Conservation (phyloP, 176 grass and related monocot genomes). For the Tillandsia leiboldiana region DNA sequence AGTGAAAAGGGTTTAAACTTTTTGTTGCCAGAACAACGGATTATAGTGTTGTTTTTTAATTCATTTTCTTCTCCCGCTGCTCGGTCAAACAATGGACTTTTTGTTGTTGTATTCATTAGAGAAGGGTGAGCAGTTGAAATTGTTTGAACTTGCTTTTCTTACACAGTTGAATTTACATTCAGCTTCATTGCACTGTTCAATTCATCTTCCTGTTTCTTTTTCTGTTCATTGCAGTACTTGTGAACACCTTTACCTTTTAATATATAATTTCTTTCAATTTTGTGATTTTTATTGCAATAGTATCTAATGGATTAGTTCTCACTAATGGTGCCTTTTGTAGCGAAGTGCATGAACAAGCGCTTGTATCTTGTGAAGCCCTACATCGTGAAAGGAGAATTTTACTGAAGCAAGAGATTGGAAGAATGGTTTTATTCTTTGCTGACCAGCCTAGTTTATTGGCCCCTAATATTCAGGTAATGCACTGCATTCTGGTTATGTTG, state of each 20-base stretch:
- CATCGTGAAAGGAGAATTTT: conserved; percentile 97
- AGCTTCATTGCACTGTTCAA: background rate
- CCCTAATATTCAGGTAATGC: conserved; percentile 89
- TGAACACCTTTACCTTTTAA: background rate
- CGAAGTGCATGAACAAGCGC: conserved; percentile 91
- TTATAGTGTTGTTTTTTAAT: too few species aligned
- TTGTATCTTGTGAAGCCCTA: conserved; percentile 57
- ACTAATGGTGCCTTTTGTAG: conserved; percentile 32
- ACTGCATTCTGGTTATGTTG: background rate
- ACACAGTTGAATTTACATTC: background rate
- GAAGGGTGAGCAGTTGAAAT: background rate
- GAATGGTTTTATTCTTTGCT: conserved; percentile 97
- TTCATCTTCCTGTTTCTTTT: background rate
- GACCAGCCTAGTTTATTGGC: conserved; percentile 98
- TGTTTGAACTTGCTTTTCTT: background rate
- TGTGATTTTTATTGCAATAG: background rate
- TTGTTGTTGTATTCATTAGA: background rate
- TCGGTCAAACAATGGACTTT: background rate
- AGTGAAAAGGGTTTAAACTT: too few species aligned
- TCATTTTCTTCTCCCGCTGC: too few species aligned
- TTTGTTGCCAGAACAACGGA: too few species aligned
- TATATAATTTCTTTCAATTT: too few species aligned
- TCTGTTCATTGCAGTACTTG: background rate
- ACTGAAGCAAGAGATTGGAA: conserved; percentile 91
- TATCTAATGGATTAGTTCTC: background rate